Conservation (phyloP, 116 monocot genomes). For the Cymodocea nodosa region DNA sequence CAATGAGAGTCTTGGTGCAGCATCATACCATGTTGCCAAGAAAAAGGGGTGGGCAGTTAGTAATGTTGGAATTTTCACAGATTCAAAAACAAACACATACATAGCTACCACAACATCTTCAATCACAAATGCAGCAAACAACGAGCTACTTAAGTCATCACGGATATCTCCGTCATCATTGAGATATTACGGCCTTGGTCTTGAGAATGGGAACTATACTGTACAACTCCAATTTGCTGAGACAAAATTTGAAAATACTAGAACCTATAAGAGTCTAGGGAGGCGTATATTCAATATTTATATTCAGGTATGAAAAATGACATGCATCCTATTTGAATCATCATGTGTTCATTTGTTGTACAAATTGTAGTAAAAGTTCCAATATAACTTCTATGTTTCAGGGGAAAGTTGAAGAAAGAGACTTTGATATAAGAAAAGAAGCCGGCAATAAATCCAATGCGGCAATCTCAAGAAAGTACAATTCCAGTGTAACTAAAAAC, state of each 20-base stretch:
- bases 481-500: constrained; percentile 8
- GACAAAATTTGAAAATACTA: constrained; percentile 9
- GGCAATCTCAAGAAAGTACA: constrained; percentile 3
- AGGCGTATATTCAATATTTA: constrained; percentile 53
- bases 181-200: constrained; percentile 67
- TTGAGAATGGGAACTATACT: constrained; percentile 63
- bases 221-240: constrained; percentile 51
- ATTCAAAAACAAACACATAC: constrained; percentile 23
- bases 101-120: constrained; percentile 19
- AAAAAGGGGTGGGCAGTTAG: constrained; percentile 55
- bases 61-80: constrained; percentile 51
- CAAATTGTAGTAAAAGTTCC: background rate
- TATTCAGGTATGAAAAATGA: constrained; percentile 32
- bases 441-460: background rate
- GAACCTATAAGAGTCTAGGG: constrained; percentile 37
- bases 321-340: background rate
- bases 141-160: constrained; percentile 39
- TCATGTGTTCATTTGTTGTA: background rate
- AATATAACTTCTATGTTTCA: background rate
- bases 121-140: constrained; percentile 35
- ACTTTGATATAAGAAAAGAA: constrained; percentile 31
- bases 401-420: constrained; percentile 14
- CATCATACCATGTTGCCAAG: constrained; percentile 65
- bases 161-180: constrained; percentile 60
- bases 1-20: constrained; percentile 30